Percentiles rank a stretch among this genome's conserved stretches.
phyloP scores from a whole-genome alignment of 495 filamentous ascomycete species.

The Rhypophila decipiens region DNA sequence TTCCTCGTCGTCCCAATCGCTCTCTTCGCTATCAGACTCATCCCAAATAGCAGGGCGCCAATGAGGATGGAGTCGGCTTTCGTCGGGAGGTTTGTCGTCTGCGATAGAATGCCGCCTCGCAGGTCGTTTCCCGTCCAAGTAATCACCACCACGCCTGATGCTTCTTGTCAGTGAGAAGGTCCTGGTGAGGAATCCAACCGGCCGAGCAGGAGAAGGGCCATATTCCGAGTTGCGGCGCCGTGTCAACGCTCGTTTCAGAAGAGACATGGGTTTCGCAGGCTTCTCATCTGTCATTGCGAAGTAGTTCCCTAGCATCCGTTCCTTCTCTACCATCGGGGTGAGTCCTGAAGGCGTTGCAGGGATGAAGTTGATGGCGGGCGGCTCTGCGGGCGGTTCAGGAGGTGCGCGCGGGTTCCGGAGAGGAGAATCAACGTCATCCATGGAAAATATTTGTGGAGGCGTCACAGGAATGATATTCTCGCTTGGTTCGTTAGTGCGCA shows the following conservation, averaged over 20 bases:
- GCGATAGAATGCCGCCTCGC: slow-evolving; percentile 29
- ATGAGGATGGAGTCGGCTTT: slow-evolving; percentile 65
- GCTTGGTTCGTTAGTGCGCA: slow-evolving; percentile 33
- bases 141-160: slow-evolving; percentile 7
- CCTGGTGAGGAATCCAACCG: slow-evolving; percentile 32
- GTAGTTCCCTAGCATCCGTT: slow-evolving; percentile 45
- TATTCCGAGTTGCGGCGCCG: slow-evolving; percentile 53
- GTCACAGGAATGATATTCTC: slow-evolving; percentile 32
- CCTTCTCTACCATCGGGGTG: slow-evolving; percentile 48
- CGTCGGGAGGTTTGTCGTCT: slow-evolving; percentile 38
- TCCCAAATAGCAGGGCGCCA: slow-evolving; percentile 76
- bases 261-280: slow-evolving; percentile 42
- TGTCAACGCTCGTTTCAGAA: slow-evolving; percentile 53
- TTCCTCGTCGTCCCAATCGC: slow-evolving; percentile 30
- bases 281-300: slow-evolving; percentile 34
- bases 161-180: slow-evolving; percentile 36
- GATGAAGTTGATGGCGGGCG: slow-evolving; percentile 64
- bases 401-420: slow-evolving; percentile 70
- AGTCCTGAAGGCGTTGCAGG: slow-evolving; percentile 60
- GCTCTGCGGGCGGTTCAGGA: slow-evolving; percentile 48
- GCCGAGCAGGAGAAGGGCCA: slow-evolving; percentile 35
- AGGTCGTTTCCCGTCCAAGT: slow-evolving; percentile 26
- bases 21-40: slow-evolving; percentile 48
- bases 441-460: slow-evolving; percentile 41
- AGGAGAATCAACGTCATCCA: slow-evolving; percentile 56